phyloP scores from a whole-genome alignment of 352 stramenopile species.

The Globisporangium spiculum region DNA sequence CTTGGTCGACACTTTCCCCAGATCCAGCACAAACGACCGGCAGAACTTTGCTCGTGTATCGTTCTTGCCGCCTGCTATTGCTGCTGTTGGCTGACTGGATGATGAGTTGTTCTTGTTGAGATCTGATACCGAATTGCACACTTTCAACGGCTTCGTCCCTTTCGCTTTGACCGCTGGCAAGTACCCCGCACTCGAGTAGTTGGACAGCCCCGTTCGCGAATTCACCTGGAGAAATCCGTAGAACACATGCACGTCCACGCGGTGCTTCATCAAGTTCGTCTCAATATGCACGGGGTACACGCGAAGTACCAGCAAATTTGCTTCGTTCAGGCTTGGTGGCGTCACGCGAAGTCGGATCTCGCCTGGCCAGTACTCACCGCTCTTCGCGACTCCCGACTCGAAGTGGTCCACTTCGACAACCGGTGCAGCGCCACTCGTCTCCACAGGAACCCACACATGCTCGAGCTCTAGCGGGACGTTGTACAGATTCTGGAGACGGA shows the following conservation, averaged over 20 bases:
- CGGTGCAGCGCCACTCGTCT: neutral
- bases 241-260: slow-evolving; percentile 32
- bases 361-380: slow-evolving; percentile 28
- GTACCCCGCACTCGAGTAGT: neutral
- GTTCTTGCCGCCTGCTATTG: neutral
- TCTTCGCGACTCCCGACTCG: slow-evolving; percentile 17
- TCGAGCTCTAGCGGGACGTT: slow-evolving; percentile 41
- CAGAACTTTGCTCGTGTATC: slow-evolving; percentile 24
- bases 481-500: slow-evolving; percentile 33
- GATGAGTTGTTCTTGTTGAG: neutral
- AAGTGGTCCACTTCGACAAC: slow-evolving; percentile 34
- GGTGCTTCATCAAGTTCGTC: slow-evolving; percentile 40
- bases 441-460: slow-evolving; percentile 29
- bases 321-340: slow-evolving; percentile 6
- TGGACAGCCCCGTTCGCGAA: slow-evolving; percentile 23
- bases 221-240: slow-evolving; percentile 33
- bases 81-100: neutral
- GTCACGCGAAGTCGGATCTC: slow-evolving; percentile 28
- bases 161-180: neutral
- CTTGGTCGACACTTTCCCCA: slow-evolving; percentile 37
- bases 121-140: slow-evolving; percentile 7
- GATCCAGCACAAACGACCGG: slow-evolving; percentile 37
- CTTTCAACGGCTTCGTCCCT: slow-evolving; percentile 1
- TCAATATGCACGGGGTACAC: slow-evolving; percentile 32
- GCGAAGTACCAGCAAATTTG: slow-evolving; percentile 7